Conservation (phyloP, 1,284 basidiomycete species). For the Naganishia sp. region DNA sequence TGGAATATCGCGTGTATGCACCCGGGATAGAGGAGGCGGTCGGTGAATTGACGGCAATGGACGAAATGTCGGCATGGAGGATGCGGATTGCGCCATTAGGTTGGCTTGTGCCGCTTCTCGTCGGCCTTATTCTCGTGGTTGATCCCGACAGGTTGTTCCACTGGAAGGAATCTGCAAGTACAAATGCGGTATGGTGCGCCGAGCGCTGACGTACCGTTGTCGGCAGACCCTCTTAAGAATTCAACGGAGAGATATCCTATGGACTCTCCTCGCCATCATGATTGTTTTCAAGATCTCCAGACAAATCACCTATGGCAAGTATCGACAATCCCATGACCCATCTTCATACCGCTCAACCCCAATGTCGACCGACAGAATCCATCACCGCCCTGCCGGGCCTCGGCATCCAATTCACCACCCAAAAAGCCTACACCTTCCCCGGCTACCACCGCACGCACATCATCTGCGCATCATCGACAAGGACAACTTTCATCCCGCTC, state of each 20-base stretch:
- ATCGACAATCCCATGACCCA: no score
- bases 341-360: background rate
- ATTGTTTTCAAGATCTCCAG: background rate
- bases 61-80: background rate
- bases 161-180: background rate
- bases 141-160: no score
- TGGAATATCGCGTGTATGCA: slow-evolving; percentile 16
- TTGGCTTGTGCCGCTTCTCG: background rate
- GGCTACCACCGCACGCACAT: background rate
- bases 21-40: background rate
- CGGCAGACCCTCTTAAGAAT: no score
- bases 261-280: background rate
- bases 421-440: slow-evolving; percentile 43
- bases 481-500: slow-evolving; percentile 41
- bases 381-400: slow-evolving; percentile 57
- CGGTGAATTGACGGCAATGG: background rate
- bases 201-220: background rate
- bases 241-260: no score
- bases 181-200: background rate
- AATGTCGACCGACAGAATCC: slow-evolving; percentile 38
- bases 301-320: slow-evolving; percentile 13
- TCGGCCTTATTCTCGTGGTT: no score
- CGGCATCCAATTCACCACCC: slow-evolving; percentile 63
- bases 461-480: slow-evolving; percentile 32
- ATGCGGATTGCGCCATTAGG: background rate